phyloP scores from a whole-genome alignment of 768 basidiomycete genomes.

The Coprinellus aureogranulatus region DNA sequence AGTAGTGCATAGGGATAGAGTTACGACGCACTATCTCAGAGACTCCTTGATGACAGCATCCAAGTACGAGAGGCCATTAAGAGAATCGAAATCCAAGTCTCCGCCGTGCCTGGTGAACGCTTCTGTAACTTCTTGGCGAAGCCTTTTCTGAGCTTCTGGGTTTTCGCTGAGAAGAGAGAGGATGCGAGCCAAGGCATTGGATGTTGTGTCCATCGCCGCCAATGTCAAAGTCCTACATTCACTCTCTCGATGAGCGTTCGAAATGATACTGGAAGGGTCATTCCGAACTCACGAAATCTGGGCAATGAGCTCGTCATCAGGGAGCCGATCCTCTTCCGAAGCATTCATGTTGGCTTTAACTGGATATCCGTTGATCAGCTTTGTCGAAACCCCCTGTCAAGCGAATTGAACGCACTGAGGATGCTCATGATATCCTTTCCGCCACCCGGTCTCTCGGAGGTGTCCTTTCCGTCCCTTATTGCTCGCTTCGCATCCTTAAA shows the following conservation, averaged over 20 bases:
- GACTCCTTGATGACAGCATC: conserved; percentile 40
- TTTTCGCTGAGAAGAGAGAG: conserved; percentile 16
- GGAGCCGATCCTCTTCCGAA: conserved; percentile 28
- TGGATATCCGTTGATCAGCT: conserved; percentile 7
- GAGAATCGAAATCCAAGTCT: conserved; percentile 34
- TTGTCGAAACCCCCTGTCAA: not conserved
- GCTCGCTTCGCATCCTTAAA: conserved; percentile 4
- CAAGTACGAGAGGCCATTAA: conserved; percentile 34
- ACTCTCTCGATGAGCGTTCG: no score
- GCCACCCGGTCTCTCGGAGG: conserved; percentile 1
- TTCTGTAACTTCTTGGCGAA: conserved; percentile 20
- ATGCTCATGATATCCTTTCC: conserved; percentile 13
- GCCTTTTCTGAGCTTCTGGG: conserved; percentile 19
- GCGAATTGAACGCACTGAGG: conserved; percentile 4
- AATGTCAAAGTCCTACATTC: conserved; percentile 25
- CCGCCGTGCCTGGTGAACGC: conserved; percentile 22
- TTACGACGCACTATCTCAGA: conserved; percentile 28
- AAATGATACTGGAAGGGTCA: not conserved
- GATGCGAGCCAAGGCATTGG: conserved; percentile 18
- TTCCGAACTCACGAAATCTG: conserved; percentile 26
- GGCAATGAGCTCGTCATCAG: conserved; percentile 34
- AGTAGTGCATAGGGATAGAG: no score
- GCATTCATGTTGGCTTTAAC: conserved; percentile 36
- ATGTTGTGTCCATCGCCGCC: conserved; percentile 24
- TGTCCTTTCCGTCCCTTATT: not conserved